Conservation (phyloP, 75 land plant species). For the Selaginella tamariscina region DNA sequence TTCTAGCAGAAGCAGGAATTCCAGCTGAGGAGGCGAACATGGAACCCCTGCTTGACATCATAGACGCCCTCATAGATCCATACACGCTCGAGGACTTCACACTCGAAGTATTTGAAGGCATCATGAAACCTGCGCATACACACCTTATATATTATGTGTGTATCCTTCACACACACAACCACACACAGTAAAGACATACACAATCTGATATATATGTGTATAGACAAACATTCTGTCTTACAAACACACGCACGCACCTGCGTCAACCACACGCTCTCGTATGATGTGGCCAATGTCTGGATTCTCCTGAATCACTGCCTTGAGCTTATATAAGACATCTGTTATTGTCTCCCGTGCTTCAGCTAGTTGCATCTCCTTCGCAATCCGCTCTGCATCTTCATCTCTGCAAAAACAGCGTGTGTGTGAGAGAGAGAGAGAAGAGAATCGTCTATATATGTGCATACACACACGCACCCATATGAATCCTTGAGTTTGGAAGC, state of each 20-base stretch:
- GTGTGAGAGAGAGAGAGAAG: not conserved
- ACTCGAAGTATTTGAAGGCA: slow-evolving; percentile 22
- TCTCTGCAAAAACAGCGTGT: too few species aligned
- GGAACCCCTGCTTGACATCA: slow-evolving; percentile 17
- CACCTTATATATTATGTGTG: too few species aligned
- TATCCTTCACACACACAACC: too few species aligned
- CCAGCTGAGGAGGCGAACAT: not conserved
- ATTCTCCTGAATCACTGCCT: slow-evolving; percentile 16
- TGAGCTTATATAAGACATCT: slow-evolving; percentile 26
- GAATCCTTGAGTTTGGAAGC: slow-evolving; percentile 20
- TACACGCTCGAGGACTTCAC: slow-evolving; percentile 18
- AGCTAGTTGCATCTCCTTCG: slow-evolving; percentile 20
- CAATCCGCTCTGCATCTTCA: slow-evolving; percentile 15
- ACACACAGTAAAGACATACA: too few species aligned
- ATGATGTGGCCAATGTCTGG: slow-evolving; percentile 18
- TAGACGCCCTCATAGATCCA: slow-evolving; percentile 7
- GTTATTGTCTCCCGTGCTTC: slow-evolving; percentile 22
- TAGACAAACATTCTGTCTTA: too few species aligned
- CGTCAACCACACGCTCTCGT: slow-evolving; percentile 8
- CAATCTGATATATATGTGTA: too few species aligned
- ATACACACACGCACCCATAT: slow-evolving; percentile 11
- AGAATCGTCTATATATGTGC: not conserved
- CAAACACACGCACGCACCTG: too few species aligned
- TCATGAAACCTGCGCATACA: too few species aligned
- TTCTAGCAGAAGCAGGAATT: slow-evolving; percentile 15